Base-by-base conservation (phyloP, 306 rosid genomes). In the Vigna reflexopilosa region DNA sequence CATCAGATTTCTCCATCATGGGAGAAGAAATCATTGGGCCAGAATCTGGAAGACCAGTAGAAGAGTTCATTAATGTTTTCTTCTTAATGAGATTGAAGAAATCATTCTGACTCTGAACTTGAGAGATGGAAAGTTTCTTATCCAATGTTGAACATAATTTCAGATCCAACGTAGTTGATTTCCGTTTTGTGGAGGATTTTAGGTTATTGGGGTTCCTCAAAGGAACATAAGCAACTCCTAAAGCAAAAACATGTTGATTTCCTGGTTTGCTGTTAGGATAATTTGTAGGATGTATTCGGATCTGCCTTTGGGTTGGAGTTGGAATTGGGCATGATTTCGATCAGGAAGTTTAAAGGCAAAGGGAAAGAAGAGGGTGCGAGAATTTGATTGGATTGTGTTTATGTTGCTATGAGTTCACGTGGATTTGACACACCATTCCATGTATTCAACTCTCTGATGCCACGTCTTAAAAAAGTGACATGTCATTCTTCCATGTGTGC, bases 101-200 rank as follows among this genome's bases (percentile, higher is more conserved):
- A 81, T 92, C 98, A 83, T 92, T 89, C 73, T 98, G 93, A 77
- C 98, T 95, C 90, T 92, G 94, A 56, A 80, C 90, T 83, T 90
- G 98, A 68, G 97, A 89, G 73, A 88, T 58, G 80, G 97, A 89
- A 24, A 90, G 88, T 74, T 88, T 92, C 88, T 91, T 95, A 66
- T 95, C 98, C 90, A 92, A 44, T 28, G 85, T 51, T 45, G 93
- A 72, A 59, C 97, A 93, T 44, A 93, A 66, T 89, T 89, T 95
- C 84, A 83, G 78, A 85, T 95, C 96, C 73, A 85, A 58, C 13
- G 95, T 75, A 82, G 88, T 81, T 14, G 85, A 80, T 86, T 89
- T 94, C 45, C 92, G 84, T 75, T 92, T 97, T 48, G 86, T 56
- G 28, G 89, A 63, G 24, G 90, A 69, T 63, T 86, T 82, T 45